phyloP scores from a whole-genome alignment of 768 basidiomycete genomes.

The Suillus luteus region DNA sequence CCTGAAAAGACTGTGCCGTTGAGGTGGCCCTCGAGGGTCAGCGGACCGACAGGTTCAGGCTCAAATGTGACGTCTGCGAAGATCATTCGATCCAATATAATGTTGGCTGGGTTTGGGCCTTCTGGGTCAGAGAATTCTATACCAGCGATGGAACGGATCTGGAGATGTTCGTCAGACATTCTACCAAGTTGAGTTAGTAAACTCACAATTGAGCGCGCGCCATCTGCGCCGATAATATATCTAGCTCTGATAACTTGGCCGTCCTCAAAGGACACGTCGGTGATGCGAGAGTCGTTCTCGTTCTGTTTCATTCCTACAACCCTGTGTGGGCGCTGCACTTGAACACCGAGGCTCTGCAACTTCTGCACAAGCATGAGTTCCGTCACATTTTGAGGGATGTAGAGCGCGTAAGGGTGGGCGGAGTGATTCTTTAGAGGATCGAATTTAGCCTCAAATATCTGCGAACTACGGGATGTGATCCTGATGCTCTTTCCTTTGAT shows the following conservation, averaged over 20 bases:
- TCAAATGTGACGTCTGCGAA: conserved; percentile 49
- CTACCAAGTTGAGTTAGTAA: background rate
- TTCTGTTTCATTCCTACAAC: conserved; percentile 39
- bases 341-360: conserved; percentile 35
- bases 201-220: background rate
- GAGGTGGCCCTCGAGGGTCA: conserved; percentile 16
- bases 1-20: conserved; percentile 24
- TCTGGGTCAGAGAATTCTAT: conserved; percentile 46
- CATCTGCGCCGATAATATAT: background rate
- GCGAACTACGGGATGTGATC: conserved; percentile 33
- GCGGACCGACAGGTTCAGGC: conserved; percentile 23
- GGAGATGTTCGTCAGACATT: background rate
- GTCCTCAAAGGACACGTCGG: conserved; percentile 40
- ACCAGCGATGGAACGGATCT: conserved; percentile 24
- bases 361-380: conserved; percentile 40
- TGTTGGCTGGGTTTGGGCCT: conserved; percentile 16
- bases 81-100: conserved; percentile 39
- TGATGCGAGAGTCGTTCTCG: conserved; percentile 27
- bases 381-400: background rate
- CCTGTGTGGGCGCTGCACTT: conserved; percentile 40
- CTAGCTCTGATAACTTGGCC: background rate
- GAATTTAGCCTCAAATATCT: conserved; percentile 35
- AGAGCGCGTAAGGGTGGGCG: background rate
- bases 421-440: conserved; percentile 27
- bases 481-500: conserved; percentile 31